phyloP scores from a whole-genome alignment of 169 alveolate genomes.

The Eimeria falciformis region DNA sequence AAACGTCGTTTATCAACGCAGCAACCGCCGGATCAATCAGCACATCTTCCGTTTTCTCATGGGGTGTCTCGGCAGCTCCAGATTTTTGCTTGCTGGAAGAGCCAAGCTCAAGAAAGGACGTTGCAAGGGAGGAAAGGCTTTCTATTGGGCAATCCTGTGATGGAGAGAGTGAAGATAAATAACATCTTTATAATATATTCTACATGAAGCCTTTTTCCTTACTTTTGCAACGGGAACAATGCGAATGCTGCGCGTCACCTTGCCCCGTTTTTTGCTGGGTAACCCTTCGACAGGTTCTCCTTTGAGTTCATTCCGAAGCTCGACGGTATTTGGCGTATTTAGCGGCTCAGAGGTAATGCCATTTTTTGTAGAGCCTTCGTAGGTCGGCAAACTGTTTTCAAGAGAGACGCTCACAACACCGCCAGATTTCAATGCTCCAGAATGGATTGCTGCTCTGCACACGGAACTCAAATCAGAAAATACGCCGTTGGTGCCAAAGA shows the following conservation, averaged over 20 bases:
- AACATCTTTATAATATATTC: background rate
- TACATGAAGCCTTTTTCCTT: slow-evolving; percentile 12
- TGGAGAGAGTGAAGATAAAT: background rate
- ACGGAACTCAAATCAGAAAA: slow-evolving; percentile 92
- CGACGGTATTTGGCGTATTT: slow-evolving; percentile 51
- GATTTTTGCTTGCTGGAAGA: background rate
- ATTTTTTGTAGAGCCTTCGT: slow-evolving; percentile 83
- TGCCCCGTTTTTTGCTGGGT: slow-evolving; percentile 63
- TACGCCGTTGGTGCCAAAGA: slow-evolving; percentile 90
- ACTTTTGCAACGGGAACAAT: slow-evolving; percentile 82
- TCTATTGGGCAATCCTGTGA: slow-evolving; percentile 73
- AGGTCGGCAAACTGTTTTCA: slow-evolving; percentile 88
- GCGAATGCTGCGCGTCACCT: slow-evolving; percentile 79
- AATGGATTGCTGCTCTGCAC: slow-evolving; percentile 92
- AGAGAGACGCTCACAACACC: slow-evolving; percentile 90
- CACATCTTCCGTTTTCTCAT: slow-evolving; percentile 58
- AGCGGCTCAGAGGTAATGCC: slow-evolving; percentile 25
- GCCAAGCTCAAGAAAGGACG: slow-evolving; percentile 56
- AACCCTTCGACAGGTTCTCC: background rate
- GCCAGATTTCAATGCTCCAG: slow-evolving; percentile 87
- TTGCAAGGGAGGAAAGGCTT: slow-evolving; percentile 19
- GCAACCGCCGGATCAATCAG: slow-evolving; percentile 45
- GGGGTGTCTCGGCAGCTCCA: slow-evolving; percentile 50
- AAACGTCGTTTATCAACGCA: background rate
- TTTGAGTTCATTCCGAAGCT: slow-evolving; percentile 44